Base-by-base conservation (phyloP, 768 basidiomycete genomes). In the Tremella mesenterica region DNA sequence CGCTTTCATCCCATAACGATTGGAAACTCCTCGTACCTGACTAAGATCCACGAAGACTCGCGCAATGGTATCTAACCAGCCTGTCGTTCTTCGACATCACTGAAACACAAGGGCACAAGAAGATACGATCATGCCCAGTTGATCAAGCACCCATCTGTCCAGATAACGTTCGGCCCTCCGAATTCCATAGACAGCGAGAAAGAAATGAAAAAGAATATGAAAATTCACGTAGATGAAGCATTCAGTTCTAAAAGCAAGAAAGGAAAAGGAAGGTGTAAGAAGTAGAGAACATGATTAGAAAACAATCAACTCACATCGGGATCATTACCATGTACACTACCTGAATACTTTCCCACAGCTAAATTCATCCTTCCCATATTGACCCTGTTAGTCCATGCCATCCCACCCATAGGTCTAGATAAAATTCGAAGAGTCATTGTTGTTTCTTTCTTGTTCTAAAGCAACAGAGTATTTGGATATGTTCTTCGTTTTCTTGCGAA, bases 271-370 rank as follows among this genome's bases (percentile, higher is more conserved):
- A 36, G 34, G 34, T 36, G 12, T 12, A 36, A 12, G 18, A 12
- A 12, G 34, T 12, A 36, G 34, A 6, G 44, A 5, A 16, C 21
- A 7, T 46, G 44, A 6, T 27, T 23, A 16, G 6, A 46, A 23
- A 9, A 9, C 4, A 23, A 44, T 8, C 36, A 18, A 47, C 38
- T 27, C 28, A 31, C 29, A 44, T 60, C 56, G 30, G 59, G 59
- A 51, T 60, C 59, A 41, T 60, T 60, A 13, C 45, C 46, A 28
- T 60, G 59, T 8, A 56, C 55, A 30, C 43, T 23, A 14, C 14
- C 23, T 34, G 53, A 54, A 34, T 38, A 51, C 50, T 34, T 50
- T 41, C 26, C 41, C 48, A 21, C 49, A 48, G 36, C n/a, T n/a
- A n/a, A n/a, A n/a, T n/a, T n/a, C n/a, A n/a, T n/a, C n/a, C n/a